Base-by-base conservation (phyloP, 805 yeast genomes). In the Candida sonorensis region DNA sequence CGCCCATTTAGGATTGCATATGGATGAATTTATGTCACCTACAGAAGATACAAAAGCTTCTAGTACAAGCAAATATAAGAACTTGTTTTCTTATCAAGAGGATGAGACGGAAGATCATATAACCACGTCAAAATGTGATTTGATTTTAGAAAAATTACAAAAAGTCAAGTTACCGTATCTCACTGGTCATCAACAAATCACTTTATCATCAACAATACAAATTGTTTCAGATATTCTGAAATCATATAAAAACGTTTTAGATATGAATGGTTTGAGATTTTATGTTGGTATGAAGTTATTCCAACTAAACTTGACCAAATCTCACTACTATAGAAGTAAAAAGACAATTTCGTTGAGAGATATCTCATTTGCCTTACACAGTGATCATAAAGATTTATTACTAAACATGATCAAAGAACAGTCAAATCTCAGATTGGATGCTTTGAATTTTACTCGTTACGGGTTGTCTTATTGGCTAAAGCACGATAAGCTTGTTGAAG, bases 181-280 rank as follows among this genome's bases (percentile, higher is more conserved):
- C 18, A 86, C 95, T 0, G 75, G 95, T 38, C 97, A 88, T 58
- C 96, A 88, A 53, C 97, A 88, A 50, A 76, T 80, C 18, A 86
- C 96, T 0, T 65, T 88, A 17, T 66, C 80, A 2, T 74, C 83
- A 11, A 75, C 85, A 2, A 64, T 85, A 5, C 77, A 73, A 29
- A 78, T 87, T 2, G 61, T 83, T 17, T 63, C 67, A 16, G 75
- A 73, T 12, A 67, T 84, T 4, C 65, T 67, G 10, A 63, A 64
- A 31, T 66, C 64, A 26, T 51, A 54, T 27, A 64, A 62, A 23
- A 46, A 56, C 10, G 45, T 67, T 7, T 50, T 77, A 17, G 90
- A 81, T 50, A 57, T 59, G 24, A 80, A 81, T 53, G 96, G 94
- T 0, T 49, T 77, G 7, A 61, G 86, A 34, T 90, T 79, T 47